A percentile compares a stretch with the other conserved stretches of the same genome.
phyloP scores from a whole-genome alignment of 2,329 filamentous ascomycete genomes.

The Epichloe gansuensis region DNA sequence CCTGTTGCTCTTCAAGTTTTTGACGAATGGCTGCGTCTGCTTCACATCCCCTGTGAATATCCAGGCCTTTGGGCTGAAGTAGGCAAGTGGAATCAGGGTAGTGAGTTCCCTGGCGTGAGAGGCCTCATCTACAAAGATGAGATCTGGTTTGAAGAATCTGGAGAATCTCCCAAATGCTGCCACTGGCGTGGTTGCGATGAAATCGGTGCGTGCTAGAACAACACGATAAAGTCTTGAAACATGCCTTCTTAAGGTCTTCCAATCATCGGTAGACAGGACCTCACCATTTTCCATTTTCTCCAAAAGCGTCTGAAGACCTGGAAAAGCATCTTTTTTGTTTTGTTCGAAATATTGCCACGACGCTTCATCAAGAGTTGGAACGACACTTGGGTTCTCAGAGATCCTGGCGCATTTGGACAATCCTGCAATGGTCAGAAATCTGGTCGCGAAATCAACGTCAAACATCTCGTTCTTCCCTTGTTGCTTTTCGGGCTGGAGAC shows the following conservation, averaged over 20 bases:
- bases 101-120: constrained; percentile 33
- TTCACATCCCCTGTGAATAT: constrained; percentile 34
- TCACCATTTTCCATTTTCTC: constrained; percentile 16
- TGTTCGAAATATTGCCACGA: constrained; percentile 28
- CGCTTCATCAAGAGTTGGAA: constrained; percentile 29
- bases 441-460: constrained; percentile 21
- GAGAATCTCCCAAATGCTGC: constrained; percentile 25
- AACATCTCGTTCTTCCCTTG: neutral
- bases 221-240: constrained; percentile 25
- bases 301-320: constrained; percentile 24
- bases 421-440: constrained; percentile 19
- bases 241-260: constrained; percentile 17
- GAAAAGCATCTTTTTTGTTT: constrained; percentile 19
- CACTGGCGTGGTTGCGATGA: constrained; percentile 34
- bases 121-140: constrained; percentile 72
- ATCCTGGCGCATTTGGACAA: constrained; percentile 11
- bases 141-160: constrained; percentile 59
- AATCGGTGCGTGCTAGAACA: constrained; percentile 26
- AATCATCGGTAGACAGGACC: constrained; percentile 13
- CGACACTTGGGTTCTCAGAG: constrained; percentile 12
- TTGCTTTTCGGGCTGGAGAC: neutral
- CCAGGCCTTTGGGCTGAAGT: constrained; percentile 29
- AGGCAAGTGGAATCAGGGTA: constrained; percentile 30
- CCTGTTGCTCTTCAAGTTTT: constrained; percentile 13
- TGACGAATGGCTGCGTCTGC: constrained; percentile 30